Evolutionary conservation across 805 yeast genomes (phyloP), one percentile per base, ranked within the genome.

Genomic region (Metschnikowia baotianmanensis): DNA sequence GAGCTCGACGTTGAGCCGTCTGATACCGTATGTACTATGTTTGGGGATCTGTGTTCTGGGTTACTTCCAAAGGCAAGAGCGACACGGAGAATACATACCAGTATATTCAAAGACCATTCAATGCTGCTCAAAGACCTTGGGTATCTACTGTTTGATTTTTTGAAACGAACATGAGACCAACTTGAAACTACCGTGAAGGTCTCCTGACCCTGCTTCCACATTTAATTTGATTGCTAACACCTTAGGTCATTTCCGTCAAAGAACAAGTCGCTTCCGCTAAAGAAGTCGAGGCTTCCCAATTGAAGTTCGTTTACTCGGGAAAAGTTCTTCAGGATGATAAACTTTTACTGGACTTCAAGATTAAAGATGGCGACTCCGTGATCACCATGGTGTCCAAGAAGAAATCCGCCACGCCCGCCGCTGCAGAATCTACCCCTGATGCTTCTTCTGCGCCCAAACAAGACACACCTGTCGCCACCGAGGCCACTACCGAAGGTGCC

Each of bases 261-360:
- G 82, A 79, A 53, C 78, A 78, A 53, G 71, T 93, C 37, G 93
- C 89, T 1, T 66, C 71, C 16, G 69, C 74, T 42, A 84, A 86
- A 54, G 78, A 74, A 12, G 82, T 87, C 53, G 91, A 82, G 18
- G 75, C 80, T 2, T 63, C 77, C 2, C 90, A 83, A 57, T 80
- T 91, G 60, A 91, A 90, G 68, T 79, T 93, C 57, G 96, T 93
- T 46, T 93, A 83, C 62, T 88, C 97, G 1, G 96, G 86, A 36
- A 89, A 89, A 59, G 91, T 93, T 31, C 78, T 93, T 36, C 87
- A 79, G 56, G 96, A 93, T 67, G 86, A 78, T 33, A 85, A 87
- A 58, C 73, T 84, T 3, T 72, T 91, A 44, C 83, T 75, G 36
- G 73, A 76, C 6, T 83, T 81, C 61, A 84, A 85, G 50, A 76